Base-by-base conservation (phyloP, 768 basidiomycete species). In the Pseudohyphozyma bogoriensis region DNA sequence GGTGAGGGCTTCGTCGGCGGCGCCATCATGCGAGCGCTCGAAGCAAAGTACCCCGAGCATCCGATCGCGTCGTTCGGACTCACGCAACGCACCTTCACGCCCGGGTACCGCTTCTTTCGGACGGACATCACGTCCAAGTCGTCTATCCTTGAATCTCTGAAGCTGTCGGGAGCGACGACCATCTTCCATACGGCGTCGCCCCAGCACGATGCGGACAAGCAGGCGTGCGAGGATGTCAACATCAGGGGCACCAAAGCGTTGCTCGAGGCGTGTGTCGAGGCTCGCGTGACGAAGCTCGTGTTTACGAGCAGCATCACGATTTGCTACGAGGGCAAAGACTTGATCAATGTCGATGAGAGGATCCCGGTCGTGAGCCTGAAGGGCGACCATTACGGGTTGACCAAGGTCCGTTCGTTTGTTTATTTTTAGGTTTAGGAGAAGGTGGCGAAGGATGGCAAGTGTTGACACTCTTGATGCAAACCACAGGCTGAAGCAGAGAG, bases 181-280 rank as follows among this genome's bases (percentile, higher is more conserved):
- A 86, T 97, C 64, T 89, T 99, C 63, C 95, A 99, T 73, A 96
- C 92, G 13, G 95, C 92, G 82, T 8, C 85, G 83, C 66, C 87
- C 81, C 8, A 79, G 36, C 50, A 51, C 49, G 64, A 64, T 78
- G 54, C 65, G 81, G 54, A 81, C 81, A 58, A 78, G 86, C 82
- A 82, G 2, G 72, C 96, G 13, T 95, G 87, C 76, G 84, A 82
- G 75, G 89, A 86, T 72, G 93, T 99, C 69, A 97, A 97, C 71
- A 89, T 97, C 7, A 83, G 89, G 40, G 93, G 91, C 10, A 93
- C 91, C 1, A 81, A 81, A 67, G 82, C 87, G 0, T 79, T 96
- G 46, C 85, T 99, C 71, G 82, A 84, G 15, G 87, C 89, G 12
- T 87, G 89, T 28, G 75, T 85, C 7, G 79, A 83, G 33, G 78